Base-by-base conservation (phyloP, 352 stramenopile genomes). In the Phytophthora nicotianae region DNA sequence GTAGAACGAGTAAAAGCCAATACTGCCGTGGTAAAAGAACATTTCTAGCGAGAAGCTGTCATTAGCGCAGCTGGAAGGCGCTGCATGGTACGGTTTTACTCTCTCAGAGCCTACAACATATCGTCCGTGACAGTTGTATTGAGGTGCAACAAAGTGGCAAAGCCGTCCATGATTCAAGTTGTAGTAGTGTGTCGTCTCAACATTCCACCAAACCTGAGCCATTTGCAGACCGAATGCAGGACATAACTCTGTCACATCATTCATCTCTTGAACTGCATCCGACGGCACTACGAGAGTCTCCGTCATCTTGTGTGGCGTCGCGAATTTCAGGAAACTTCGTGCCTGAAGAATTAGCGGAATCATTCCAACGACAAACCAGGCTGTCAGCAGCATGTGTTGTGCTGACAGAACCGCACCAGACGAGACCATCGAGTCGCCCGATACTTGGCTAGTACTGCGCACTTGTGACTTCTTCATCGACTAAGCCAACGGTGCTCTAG, bases 1-100 rank as follows among this genome's bases (percentile, higher is more conserved):
- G 24, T 56, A 62, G 32, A 62, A 62, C 0, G 59, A 67, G n/a
- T 62, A 66, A 19, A 62, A 66, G 1, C 58, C 58, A 13, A 67
- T 62, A 7, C n/a, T 66, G 3, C 62, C 64, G 0, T 61, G 51
- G 20, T 62, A 55, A 21, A 62, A 69, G 52, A 54, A 72, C 23
- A 59, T 40, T 7, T 56, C 13, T 38, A 6, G 32, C 24, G 0
- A 20, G 26, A 52, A 57, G 16, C 51, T 55, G 14, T 46, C 27
- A 4, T 60, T 55, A 4, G 16, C 19, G 17, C 58, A 67, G 8
- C 16, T 62, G 5, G 41, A 20, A 10, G 55, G 46, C 1, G 24
- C 27, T 2, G 17, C 50, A 19, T 17, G 26, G 26, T 49, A 63
- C 8, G 55, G 32, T 21, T 55, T 17, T 7, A 13, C 24, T 20